Conservation (phyloP, 768 basidiomycete species). For the Mycena chlorophos region DNA sequence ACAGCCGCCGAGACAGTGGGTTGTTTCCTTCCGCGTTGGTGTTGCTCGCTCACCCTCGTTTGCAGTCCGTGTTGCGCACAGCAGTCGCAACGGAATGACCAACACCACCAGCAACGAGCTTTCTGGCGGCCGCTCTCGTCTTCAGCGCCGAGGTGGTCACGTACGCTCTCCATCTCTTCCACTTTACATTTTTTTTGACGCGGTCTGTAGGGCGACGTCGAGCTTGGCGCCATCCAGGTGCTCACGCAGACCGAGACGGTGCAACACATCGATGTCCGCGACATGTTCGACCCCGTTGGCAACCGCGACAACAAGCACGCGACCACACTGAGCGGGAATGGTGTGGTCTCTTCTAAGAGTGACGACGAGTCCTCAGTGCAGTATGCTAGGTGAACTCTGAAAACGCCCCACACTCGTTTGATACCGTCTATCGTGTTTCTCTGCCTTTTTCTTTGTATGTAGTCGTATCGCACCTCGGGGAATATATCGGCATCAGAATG, state of each 20-base stretch:
- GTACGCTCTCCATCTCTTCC: constrained; percentile 1
- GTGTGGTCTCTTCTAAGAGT: constrained; percentile 5
- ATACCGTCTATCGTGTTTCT: neutral
- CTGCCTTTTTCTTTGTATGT: no score
- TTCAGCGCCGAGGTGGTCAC: neutral
- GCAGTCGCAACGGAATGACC: constrained; percentile 15
- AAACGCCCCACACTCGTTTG: neutral
- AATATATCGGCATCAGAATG: no score
- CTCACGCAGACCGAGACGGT: constrained; percentile 28
- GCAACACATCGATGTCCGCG: constrained; percentile 29
- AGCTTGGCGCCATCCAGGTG: constrained; percentile 26
- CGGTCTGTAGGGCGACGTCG: constrained; percentile 19
- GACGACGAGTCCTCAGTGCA: constrained; percentile 12
- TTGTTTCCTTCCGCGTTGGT: neutral
- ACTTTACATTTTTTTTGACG: neutral
- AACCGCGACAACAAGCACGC: neutral
- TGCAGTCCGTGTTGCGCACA: constrained; percentile 20
- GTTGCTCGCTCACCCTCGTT: neutral
- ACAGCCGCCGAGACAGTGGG: constrained; percentile 24
- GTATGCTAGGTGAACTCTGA: constrained; percentile 5
- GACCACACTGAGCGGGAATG: no score
- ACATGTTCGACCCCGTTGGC: constrained; percentile 19
- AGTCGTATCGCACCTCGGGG: no score
- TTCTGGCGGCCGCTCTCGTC: constrained; percentile 15
- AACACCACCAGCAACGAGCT: constrained; percentile 16